phyloP scores from a whole-genome alignment of 257 asterid genomes.

The Coffea canephora region DNA sequence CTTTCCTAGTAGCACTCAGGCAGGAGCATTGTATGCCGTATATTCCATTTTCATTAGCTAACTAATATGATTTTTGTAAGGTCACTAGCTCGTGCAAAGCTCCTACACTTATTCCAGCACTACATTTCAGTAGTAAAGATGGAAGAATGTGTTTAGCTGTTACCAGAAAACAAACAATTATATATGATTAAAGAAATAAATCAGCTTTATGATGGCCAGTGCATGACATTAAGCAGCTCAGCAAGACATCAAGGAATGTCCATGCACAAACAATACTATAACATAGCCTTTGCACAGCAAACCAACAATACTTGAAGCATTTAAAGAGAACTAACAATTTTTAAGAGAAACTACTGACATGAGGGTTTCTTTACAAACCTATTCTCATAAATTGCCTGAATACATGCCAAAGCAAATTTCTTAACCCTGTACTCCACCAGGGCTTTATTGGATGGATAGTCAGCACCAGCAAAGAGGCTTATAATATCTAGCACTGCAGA shows the following conservation, averaged over 20 bases:
- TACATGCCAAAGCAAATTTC: constrained; percentile 61
- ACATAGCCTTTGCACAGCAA: constrained; percentile 5
- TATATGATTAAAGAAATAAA: background rate
- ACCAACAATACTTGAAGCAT: background rate
- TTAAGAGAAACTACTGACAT: background rate
- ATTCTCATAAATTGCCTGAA: constrained; percentile 66
- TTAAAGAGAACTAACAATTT: background rate
- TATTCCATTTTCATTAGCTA: background rate
- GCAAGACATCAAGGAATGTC: background rate
- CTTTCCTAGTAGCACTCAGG: background rate
- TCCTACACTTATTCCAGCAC: background rate
- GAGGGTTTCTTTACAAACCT: constrained; percentile 48
- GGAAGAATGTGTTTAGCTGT: background rate
- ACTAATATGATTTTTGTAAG: background rate
- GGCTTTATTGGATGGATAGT: constrained; percentile 49
- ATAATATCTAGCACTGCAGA: constrained; percentile 53
- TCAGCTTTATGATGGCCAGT: background rate
- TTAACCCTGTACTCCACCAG: constrained; percentile 82
- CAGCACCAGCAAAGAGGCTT: constrained; percentile 61
- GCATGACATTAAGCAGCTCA: background rate
- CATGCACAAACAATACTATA: background rate
- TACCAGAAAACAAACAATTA: background rate
- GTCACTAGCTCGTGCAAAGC: background rate
- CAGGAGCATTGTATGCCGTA: background rate
- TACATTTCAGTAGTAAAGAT: background rate